These are phyloP conservation scores for Leccinellum albellum DNA, from an alignment of 768 basidiomycete genomes.

Conservation along the genomic window DNA sequence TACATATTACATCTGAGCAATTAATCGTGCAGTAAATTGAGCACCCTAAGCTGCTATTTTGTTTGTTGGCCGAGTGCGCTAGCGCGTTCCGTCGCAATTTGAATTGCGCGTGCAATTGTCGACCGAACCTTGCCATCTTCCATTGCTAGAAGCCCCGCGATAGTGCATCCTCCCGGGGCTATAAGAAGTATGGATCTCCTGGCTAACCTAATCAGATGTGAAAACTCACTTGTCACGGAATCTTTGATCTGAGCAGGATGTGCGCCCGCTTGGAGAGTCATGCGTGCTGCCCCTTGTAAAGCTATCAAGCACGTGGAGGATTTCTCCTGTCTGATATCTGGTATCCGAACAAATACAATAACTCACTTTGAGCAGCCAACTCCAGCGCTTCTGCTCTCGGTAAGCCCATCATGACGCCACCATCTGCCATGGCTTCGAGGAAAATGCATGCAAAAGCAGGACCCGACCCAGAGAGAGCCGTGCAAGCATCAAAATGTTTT, in stretches of 20 bases:
- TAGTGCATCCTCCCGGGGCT: slow-evolving; percentile 98
- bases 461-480: slow-evolving; percentile 92
- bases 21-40: not conserved
- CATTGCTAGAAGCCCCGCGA: slow-evolving; percentile 91
- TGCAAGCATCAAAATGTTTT: slow-evolving; percentile 98
- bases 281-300: slow-evolving; percentile 92
- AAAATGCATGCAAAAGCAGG: slow-evolving; percentile 97
- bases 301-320: slow-evolving; percentile 43
- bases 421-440: slow-evolving; percentile 97
- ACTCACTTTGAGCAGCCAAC: slow-evolving; percentile 89
- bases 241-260: slow-evolving; percentile 98
- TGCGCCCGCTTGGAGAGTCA: slow-evolving; percentile 83
- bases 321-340: not conserved
- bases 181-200: slow-evolving; percentile 2
- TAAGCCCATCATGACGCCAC: slow-evolving; percentile 99
- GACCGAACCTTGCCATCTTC: slow-evolving; percentile 93
- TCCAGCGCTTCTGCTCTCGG: slow-evolving; percentile 92
- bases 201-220: not conserved
- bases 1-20: not conserved
- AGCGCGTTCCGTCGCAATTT: slow-evolving; percentile 88
- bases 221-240: slow-evolving; percentile 83
- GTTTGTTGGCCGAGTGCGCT: slow-evolving; percentile 75
- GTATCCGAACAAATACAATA: not conserved
- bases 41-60: slow-evolving; percentile 38
- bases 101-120: slow-evolving; percentile 92